Conservation (phyloP, 179 eudicot species). For the Sideroxylon spinosum region DNA sequence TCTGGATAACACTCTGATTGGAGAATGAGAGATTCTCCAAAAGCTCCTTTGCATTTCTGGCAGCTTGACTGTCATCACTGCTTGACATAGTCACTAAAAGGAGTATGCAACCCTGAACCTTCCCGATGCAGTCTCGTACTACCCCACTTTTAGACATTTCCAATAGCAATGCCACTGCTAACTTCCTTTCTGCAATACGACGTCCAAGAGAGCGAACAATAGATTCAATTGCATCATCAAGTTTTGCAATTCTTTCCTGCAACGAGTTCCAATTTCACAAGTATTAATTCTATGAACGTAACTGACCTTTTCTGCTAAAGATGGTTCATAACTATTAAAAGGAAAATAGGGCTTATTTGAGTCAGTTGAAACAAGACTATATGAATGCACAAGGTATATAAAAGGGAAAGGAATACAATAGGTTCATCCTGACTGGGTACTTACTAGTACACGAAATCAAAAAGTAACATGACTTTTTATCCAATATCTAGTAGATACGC, state of each 20-base stretch:
- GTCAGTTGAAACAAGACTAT: too few species aligned
- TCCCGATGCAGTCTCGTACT: constrained; percentile 30
- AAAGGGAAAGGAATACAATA: not conserved
- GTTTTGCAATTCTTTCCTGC: constrained; percentile 39
- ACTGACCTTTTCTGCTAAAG: not conserved
- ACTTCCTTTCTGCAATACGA: constrained; percentile 30
- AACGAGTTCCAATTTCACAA: constrained; percentile 11
- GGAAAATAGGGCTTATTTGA: too few species aligned
- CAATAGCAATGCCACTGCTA: constrained; percentile 34
- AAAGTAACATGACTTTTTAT: not conserved
- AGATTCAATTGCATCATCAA: constrained; percentile 26
- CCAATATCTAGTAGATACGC: not conserved
- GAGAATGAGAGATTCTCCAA: constrained; percentile 40
- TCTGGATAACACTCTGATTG: constrained; percentile 37
- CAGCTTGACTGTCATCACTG: constrained; percentile 33
- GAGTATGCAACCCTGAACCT: constrained; percentile 43
- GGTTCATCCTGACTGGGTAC: not conserved
- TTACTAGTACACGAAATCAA: not conserved
- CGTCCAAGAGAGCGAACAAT: constrained; percentile 44
- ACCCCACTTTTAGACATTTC: constrained; percentile 35
- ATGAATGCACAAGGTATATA: not conserved
- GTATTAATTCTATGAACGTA: not conserved
- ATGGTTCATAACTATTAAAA: not conserved
- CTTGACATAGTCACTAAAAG: constrained; percentile 39
- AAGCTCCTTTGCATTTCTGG: constrained; percentile 34